These are phyloP conservation scores for Penicillium freii DNA, from an alignment of 2,329 filamentous ascomycete species.

Conservation along the genomic window DNA sequence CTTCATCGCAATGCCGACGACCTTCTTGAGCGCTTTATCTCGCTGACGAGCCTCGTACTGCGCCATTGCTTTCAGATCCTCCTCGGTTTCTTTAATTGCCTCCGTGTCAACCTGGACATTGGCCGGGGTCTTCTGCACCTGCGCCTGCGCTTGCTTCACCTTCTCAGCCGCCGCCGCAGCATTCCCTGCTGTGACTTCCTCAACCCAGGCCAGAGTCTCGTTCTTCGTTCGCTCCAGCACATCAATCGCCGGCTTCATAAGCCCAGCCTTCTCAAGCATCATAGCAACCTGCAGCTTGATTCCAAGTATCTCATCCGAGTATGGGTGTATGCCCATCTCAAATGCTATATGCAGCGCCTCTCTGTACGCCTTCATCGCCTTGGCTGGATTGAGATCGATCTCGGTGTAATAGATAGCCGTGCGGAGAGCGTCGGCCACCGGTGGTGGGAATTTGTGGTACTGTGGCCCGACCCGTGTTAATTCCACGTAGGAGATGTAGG, in stretches of 20 bases:
- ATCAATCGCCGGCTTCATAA: constrained; percentile 68
- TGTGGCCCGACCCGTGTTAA: constrained; percentile 42
- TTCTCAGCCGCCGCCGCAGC: constrained; percentile 8
- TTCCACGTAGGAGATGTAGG: constrained; percentile 46
- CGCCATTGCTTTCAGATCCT: constrained; percentile 26
- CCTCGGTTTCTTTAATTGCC: constrained; percentile 21
- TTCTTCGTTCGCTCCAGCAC: constrained; percentile 72
- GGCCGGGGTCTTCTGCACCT: constrained; percentile 21
- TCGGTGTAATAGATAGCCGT: constrained; percentile 85
- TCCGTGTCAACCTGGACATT: constrained; percentile 21
- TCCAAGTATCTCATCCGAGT: constrained; percentile 86
- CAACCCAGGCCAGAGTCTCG: constrained; percentile 58
- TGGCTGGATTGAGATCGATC: constrained; percentile 67
- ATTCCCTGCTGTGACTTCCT: constrained; percentile 26
- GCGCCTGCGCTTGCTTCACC: constrained; percentile 20
- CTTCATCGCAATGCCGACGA: constrained; percentile 75
- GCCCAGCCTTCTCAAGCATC: constrained; percentile 74
- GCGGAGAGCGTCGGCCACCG: constrained; percentile 62
- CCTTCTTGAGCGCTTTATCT: constrained; percentile 68
- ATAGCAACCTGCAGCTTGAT: constrained; percentile 78
- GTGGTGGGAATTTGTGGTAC: constrained; percentile 45
- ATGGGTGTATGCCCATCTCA: constrained; percentile 76
- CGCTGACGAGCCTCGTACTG: constrained; percentile 46
- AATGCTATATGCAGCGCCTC: constrained; percentile 72
- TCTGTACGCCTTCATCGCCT: constrained; percentile 80